Evolutionary conservation across 1,284 basidiomycete genomes (phyloP).

Genomic region (Rhodotorula sp.): DNA sequence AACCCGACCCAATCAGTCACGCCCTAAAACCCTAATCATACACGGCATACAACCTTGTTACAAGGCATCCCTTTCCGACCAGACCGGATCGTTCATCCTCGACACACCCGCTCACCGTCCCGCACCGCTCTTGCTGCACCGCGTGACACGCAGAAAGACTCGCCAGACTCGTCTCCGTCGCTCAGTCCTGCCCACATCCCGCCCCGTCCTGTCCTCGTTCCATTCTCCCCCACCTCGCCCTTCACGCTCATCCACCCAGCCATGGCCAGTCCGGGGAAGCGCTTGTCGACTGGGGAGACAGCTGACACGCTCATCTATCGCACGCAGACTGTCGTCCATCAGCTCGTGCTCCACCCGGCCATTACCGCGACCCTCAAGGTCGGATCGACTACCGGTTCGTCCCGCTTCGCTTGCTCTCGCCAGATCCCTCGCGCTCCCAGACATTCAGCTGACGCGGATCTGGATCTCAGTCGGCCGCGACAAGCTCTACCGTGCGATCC

Average conservation of each 20-base stretch:
- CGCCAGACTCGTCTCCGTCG: background rate
- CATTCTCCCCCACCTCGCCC: slow-evolving; percentile 2
- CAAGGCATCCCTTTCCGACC: too few relatives aligned
- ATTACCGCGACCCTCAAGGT: slow-evolving; percentile 74
- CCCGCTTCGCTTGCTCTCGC: background rate
- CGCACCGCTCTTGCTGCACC: background rate
- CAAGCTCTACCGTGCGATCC: slow-evolving; percentile 84
- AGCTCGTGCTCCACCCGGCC: slow-evolving; percentile 78
- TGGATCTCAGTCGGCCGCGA: slow-evolving; percentile 66
- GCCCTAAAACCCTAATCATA: too few relatives aligned
- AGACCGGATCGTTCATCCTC: too few relatives aligned
- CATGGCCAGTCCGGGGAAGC: background rate
- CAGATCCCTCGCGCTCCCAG: background rate
- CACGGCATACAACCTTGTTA: too few relatives aligned
- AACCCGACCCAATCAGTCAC: too few relatives aligned
- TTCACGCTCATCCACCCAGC: background rate
- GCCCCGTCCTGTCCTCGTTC: background rate
- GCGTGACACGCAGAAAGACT: background rate
- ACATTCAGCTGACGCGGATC: background rate
- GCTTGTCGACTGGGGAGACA: background rate
- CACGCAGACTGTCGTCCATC: slow-evolving; percentile 47
- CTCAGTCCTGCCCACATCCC: background rate
- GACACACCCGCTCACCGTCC: background rate
- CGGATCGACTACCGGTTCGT: slow-evolving; percentile 63
- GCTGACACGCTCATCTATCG: background rate